These are phyloP conservation scores for Alloteropsis semialata DNA, from an alignment of 176 grass and related monocot genomes.

Conservation along the genomic window DNA sequence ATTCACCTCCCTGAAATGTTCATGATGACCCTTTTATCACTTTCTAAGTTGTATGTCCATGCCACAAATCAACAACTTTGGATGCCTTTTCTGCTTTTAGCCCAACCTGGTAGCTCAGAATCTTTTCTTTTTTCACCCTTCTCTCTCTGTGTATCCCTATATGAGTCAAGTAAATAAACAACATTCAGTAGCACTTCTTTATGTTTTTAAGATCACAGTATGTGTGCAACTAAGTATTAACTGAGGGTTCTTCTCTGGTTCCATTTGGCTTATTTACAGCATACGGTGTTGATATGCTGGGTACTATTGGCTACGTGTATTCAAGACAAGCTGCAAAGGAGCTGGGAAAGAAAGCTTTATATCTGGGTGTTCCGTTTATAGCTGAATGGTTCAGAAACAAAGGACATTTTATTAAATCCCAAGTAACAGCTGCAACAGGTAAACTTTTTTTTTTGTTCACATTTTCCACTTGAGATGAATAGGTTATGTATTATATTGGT, in stretches of 20 bases:
- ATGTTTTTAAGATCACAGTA: neutral
- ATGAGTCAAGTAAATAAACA: neutral
- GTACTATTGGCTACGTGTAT: slow-evolving; percentile 92
- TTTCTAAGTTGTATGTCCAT: slow-evolving; percentile 14
- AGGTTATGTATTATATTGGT: slow-evolving; percentile 1
- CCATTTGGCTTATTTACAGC: slow-evolving; percentile 46
- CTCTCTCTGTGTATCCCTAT: neutral
- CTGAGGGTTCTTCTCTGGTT: neutral
- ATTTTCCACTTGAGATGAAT: neutral
- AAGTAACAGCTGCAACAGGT: slow-evolving; percentile 95
- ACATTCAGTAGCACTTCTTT: neutral
- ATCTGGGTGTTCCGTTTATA: slow-evolving; percentile 82
- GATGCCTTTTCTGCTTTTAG: slow-evolving; percentile 2
- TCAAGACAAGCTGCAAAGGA: slow-evolving; percentile 90
- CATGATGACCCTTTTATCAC: neutral
- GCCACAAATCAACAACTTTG: neutral
- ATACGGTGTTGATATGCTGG: slow-evolving; percentile 87
- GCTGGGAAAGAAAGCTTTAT: slow-evolving; percentile 88
- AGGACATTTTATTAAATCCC: slow-evolving; percentile 89
- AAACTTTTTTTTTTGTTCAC: neutral
- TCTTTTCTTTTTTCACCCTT: neutral
- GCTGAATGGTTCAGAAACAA: slow-evolving; percentile 99
- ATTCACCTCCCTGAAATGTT: neutral
- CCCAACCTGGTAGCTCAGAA: neutral
- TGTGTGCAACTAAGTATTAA: neutral